Percentiles rank a stretch among this genome's conserved stretches.
Conservation (phyloP, 2,329 filamentous ascomycete genomes). For the Penicillium paneum region DNA sequence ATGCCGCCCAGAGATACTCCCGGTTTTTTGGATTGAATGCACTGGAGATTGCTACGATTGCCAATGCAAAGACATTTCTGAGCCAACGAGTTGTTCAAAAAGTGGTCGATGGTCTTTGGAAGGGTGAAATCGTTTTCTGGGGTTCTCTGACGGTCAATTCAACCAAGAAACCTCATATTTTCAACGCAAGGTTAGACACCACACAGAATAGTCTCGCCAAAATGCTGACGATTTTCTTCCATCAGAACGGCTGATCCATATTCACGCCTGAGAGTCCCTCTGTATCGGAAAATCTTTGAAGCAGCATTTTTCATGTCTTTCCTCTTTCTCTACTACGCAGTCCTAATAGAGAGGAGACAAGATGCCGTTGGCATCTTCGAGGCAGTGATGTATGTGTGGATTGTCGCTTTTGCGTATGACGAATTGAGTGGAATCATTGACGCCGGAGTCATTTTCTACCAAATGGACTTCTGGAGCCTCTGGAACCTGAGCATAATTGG, state of each 20-base stretch:
- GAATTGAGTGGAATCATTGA: constrained; percentile 81
- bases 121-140: constrained; percentile 85
- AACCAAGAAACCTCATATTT: constrained; percentile 72
- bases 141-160: constrained; percentile 70
- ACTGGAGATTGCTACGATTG: constrained; percentile 79
- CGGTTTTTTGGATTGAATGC: constrained; percentile 79
- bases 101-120: constrained; percentile 81
- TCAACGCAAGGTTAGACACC: constrained; percentile 54
- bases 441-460: constrained; percentile 81
- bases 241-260: constrained; percentile 64
- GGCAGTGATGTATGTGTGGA: constrained; percentile 75
- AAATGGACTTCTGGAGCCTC: constrained; percentile 76
- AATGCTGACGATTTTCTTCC: constrained; percentile 22
- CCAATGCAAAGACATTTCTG: constrained; percentile 78
- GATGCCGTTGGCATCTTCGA: constrained; percentile 66
- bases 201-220: not conserved
- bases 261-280: constrained; percentile 72
- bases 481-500: constrained; percentile 72
- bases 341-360: constrained; percentile 70
- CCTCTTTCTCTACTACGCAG: constrained; percentile 78
- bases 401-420: constrained; percentile 82
- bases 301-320: constrained; percentile 76
- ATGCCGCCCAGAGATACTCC: constrained; percentile 60
- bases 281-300: constrained; percentile 82
- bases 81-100: constrained; percentile 77